Conservation (phyloP, 2,329 filamentous ascomycete species). For the Xylogone sp. region DNA sequence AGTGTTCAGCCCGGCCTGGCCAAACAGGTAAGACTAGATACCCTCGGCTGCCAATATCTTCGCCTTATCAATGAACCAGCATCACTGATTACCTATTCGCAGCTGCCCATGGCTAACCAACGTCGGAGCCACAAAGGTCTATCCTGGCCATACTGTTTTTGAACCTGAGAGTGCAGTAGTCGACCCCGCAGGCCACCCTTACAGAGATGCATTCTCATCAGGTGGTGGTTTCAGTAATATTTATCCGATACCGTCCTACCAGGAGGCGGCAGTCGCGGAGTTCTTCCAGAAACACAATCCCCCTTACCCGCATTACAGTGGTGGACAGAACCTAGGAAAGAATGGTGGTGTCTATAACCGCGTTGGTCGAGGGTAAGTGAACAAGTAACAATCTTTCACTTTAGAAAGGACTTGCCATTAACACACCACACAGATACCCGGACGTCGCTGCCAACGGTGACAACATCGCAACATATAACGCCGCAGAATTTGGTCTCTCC, state of each 20-base stretch:
- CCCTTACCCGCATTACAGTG: not conserved
- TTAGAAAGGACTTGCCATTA: slow-evolving; percentile 10
- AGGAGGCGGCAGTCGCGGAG: slow-evolving; percentile 27
- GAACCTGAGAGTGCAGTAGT: slow-evolving; percentile 33
- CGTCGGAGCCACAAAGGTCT: slow-evolving; percentile 16
- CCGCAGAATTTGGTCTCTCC: slow-evolving; percentile 30
- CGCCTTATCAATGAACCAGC: slow-evolving; percentile 26
- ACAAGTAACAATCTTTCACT: too few species aligned
- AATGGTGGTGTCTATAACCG: slow-evolving; percentile 19
- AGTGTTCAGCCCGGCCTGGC: slow-evolving; percentile 44
- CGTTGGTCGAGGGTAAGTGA: not conserved
- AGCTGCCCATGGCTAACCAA: slow-evolving; percentile 28
- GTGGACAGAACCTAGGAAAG: not conserved
- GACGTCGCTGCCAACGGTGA: slow-evolving; percentile 53
- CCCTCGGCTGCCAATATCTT: slow-evolving; percentile 35
- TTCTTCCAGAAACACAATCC: slow-evolving; percentile 20
- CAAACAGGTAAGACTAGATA: slow-evolving; percentile 52
- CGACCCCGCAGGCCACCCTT: slow-evolving; percentile 29
- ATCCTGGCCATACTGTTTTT: slow-evolving; percentile 17
- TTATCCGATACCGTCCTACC: slow-evolving; percentile 42
- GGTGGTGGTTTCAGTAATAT: slow-evolving; percentile 49
- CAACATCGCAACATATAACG: slow-evolving; percentile 41
- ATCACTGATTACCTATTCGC: slow-evolving; percentile 43
- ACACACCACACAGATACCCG: slow-evolving; percentile 30
- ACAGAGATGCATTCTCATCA: slow-evolving; percentile 29